Conservation (phyloP, 192 early-diverging fungal genomes). For the Gaertneriomyces sp. region DNA sequence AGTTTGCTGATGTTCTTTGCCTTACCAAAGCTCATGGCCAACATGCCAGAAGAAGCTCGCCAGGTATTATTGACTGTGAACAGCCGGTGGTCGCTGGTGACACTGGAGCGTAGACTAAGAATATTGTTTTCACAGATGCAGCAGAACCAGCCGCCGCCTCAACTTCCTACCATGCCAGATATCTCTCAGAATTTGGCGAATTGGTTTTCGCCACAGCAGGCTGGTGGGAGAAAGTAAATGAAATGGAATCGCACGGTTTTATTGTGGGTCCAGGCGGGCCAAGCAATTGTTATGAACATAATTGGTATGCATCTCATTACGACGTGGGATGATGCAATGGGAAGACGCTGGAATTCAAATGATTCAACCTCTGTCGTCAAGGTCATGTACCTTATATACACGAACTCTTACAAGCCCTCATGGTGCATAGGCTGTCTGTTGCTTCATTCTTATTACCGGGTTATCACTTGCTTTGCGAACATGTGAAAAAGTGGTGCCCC, state of each 20-base stretch:
- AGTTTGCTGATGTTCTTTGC: conserved; percentile 57
- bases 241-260: too few species aligned
- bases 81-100: too few species aligned
- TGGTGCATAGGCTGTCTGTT: not conserved
- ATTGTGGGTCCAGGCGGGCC: too few species aligned
- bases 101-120: too few species aligned
- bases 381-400: not conserved
- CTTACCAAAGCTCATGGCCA: conserved; percentile 60
- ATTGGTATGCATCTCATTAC: too few species aligned
- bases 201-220: conserved; percentile 37
- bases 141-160: conserved; percentile 26
- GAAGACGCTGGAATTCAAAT: too few species aligned
- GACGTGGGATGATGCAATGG: too few species aligned
- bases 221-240: too few species aligned
- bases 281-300: too few species aligned
- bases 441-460: not conserved
- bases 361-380: too few species aligned
- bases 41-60: conserved; percentile 55
- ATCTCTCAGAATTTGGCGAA: conserved; percentile 38
- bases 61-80: conserved; percentile 21
- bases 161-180: conserved; percentile 41
- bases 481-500: not conserved
- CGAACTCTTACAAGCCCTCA: not conserved
- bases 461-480: not conserved
- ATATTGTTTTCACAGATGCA: conserved; percentile 25